phyloP scores from a whole-genome alignment of 768 basidiomycete species.

The Suillus clintonianus region DNA sequence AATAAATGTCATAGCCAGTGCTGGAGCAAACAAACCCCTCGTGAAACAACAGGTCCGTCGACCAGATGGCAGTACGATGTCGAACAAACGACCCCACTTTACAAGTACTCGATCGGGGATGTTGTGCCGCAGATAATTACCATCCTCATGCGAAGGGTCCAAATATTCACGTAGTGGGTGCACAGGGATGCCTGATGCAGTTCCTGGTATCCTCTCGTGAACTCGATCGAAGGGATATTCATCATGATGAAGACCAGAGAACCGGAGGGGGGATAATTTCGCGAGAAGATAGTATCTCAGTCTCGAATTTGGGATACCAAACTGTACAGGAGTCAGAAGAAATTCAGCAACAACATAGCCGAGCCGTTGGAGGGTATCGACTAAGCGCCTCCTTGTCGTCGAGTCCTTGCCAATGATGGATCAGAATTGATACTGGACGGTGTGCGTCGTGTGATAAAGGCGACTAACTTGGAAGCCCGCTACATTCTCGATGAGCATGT shows the following conservation, averaged over 20 bases:
- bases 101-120: conserved; percentile 63
- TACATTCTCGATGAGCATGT: conserved; percentile 77
- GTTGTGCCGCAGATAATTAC: conserved; percentile 25
- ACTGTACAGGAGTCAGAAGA: conserved; percentile 74
- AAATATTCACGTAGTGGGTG: conserved; percentile 14
- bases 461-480: conserved; percentile 75
- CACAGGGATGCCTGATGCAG: background rate
- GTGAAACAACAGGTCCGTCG: conserved; percentile 79
- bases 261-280: conserved; percentile 45
- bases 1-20: background rate
- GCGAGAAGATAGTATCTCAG: conserved; percentile 81
- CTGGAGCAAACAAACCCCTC: conserved; percentile 47
- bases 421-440: conserved; percentile 5
- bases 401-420: conserved; percentile 50
- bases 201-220: conserved; percentile 56
- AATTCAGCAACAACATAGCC: conserved; percentile 64
- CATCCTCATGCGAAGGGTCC: conserved; percentile 11
- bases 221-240: conserved; percentile 25
- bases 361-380: conserved; percentile 50
- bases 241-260: conserved; percentile 31
- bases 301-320: conserved; percentile 81
- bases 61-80: conserved; percentile 69
- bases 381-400: conserved; percentile 56
- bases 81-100: conserved; percentile 81
- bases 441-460: conserved; percentile 6